Base-by-base conservation (phyloP, 2,329 filamentous ascomycete species). In the Emergomyces pasteurianus region DNA sequence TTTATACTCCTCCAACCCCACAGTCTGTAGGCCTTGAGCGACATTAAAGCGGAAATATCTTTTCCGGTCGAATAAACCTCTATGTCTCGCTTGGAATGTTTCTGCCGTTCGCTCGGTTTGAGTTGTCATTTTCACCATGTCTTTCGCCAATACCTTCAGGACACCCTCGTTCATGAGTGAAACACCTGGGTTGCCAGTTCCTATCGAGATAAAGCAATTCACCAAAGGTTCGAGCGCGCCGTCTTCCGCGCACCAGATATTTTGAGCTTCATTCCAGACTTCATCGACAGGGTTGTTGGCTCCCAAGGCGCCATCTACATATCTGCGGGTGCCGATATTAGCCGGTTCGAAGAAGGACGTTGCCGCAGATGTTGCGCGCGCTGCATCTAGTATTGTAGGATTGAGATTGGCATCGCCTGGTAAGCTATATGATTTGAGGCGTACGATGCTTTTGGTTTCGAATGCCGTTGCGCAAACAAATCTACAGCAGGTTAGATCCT, bases 11-110 rank as follows among this genome's bases (percentile, higher is more conserved):
- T 64, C 65, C 36, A 70, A 58, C 10, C 66, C 64, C 49, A 73
- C 63, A 55, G 61, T 61, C 60, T 70, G 63, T 12, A 73, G 62
- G 1, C 71, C 71, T 53, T 71, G 67, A 18, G 70, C 64, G 12
- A 73, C 70, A 63, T 73, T 72, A 55, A 73, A 72, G 0, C 71
- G 69, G 59, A 70, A 73, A 59, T 71, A 72, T n/a, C 69, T 65
- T 2, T 67, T 68, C 42, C 65, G 63, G 47, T 69, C 67, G 46
- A 63, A 66, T 58, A 68, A 63, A 43, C 65, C 62, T 23, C 59
- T 28, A 67, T 65, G 70, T 21, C 65, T 62, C 1, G 63, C 64
- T 56, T 68, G 62, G 54, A 71, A 72, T 40, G 60, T 64, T 61
- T 66, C 66, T 49, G 65, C 69, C 1, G 70, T 72, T 14, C 63